Percentiles rank a stretch among this genome's conserved stretches.
These are phyloP conservation scores for Dothistroma pini DNA, from an alignment of 2,329 filamentous ascomycete genomes.

Conservation along the genomic window DNA sequence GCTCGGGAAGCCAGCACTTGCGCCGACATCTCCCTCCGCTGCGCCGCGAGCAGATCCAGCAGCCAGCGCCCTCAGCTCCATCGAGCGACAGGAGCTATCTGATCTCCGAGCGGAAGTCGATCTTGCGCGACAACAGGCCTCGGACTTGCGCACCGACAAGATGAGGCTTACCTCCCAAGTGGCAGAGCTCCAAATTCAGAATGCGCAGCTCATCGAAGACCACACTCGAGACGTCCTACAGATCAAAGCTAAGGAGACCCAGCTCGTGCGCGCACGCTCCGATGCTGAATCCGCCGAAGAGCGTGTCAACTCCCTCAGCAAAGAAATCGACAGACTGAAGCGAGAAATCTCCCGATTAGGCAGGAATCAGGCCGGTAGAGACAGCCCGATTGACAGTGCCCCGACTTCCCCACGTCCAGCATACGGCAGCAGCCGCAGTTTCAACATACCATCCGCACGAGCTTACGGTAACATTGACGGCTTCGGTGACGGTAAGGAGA, in stretches of 20 bases:
- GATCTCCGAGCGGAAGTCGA: slow-evolving; percentile 84
- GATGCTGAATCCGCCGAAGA: slow-evolving; percentile 88
- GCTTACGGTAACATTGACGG: slow-evolving; percentile 17
- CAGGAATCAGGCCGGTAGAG: slow-evolving; percentile 46
- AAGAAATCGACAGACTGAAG: slow-evolving; percentile 91
- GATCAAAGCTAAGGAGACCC: slow-evolving; percentile 98
- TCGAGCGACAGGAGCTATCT: slow-evolving; percentile 90
- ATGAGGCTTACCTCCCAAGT: slow-evolving; percentile 80
- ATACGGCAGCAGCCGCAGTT: slow-evolving; percentile 24
- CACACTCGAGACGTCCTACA: slow-evolving; percentile 92
- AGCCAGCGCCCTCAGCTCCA: slow-evolving; percentile 64
- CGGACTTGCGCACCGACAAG: slow-evolving; percentile 79
- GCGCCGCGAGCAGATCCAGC: slow-evolving; percentile 47
- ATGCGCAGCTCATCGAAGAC: slow-evolving; percentile 93
- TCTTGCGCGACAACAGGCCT: slow-evolving; percentile 66
- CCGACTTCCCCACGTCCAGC: slow-evolving; percentile 18
- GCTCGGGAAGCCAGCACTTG: slow-evolving; percentile 65
- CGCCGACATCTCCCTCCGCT: slow-evolving; percentile 50
- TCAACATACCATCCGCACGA: slow-evolving; percentile 21
- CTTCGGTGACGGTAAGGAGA: slow-evolving; percentile 47
- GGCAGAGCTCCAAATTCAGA: slow-evolving; percentile 92
- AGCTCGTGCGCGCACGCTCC: slow-evolving; percentile 84
- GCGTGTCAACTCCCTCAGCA: slow-evolving; percentile 74
- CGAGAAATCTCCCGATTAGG: slow-evolving; percentile 64
- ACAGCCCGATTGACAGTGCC: slow-evolving; percentile 25